Conservation (phyloP, 2,329 filamentous ascomycete species). For the Aspergillus brunneoviolaceus region DNA sequence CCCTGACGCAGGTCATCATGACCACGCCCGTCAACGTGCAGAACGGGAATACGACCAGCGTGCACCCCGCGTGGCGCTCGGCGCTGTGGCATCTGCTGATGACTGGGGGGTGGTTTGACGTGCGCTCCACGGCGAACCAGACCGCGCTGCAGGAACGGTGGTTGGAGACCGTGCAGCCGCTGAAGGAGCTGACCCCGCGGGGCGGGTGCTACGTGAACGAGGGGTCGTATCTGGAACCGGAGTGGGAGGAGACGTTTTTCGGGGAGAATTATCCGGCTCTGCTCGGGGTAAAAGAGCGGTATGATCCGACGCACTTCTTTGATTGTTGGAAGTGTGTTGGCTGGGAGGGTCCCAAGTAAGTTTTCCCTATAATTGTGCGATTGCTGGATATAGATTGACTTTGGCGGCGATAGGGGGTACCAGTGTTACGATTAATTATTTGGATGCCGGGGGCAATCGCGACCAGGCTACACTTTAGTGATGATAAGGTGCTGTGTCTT, state of each 20-base stretch:
- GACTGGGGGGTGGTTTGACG: neutral
- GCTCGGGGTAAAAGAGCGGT: neutral
- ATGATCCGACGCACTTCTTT: neutral
- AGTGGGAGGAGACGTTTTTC: neutral
- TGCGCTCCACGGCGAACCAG: neutral
- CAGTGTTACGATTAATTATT: too few species aligned
- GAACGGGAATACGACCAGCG: neutral
- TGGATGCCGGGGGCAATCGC: too few species aligned
- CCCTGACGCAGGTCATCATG: conserved; percentile 2
- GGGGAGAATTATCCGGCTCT: neutral
- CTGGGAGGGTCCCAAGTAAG: neutral
- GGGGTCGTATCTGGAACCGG: neutral
- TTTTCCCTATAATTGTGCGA: too few species aligned
- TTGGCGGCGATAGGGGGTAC: too few species aligned
- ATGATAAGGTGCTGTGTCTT: too few species aligned
- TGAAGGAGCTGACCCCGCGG: neutral
- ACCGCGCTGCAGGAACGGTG: neutral
- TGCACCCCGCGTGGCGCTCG: neutral
- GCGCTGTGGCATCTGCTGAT: conserved; percentile 3
- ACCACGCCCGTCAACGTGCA: neutral
- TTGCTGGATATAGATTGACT: too few species aligned
- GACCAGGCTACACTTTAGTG: too few species aligned
- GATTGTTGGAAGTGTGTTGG: neutral
- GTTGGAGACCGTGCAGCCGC: neutral
- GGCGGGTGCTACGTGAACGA: neutral